Evolutionary conservation across 805 yeast genomes (phyloP), one percentile per base, ranked within the genome.

Genomic region (Maudiozyma serrabonitensis): DNA sequence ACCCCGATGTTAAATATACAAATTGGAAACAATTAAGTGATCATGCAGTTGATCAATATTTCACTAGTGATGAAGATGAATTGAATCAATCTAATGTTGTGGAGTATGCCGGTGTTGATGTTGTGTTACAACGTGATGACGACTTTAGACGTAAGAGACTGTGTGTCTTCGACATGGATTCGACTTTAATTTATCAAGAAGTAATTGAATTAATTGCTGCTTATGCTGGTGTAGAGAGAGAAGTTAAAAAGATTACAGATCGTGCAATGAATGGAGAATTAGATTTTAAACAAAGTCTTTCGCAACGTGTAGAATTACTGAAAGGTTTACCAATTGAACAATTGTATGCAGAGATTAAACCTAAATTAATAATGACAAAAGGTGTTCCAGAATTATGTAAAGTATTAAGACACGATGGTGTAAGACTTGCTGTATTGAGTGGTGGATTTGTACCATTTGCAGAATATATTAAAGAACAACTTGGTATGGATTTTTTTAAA

Each of bases 181-280:
- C 97, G 0, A 93, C 99, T 0, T 71, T 93, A 62, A 93, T 93
- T 55, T 82, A 85, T 64, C 98, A 93, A 68, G 99, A 93, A 69
- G 97, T 93, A 39, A 93, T 93, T 57, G 99, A 93, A 63, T 68
- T 93, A 62, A 91, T 93, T 56, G 99, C 99, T 2, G 88, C 88
- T 0, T 84, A 87, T 59, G 98, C 96, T n/a, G 75, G 78, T 56
- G 95, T 93, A 34, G 96, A 93, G 61, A 80, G 75, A 6, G 74
- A 87, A 64, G 99, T 93, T 6, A 85, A 91, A 5, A 84, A 75
- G 31, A 90, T 93, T 58, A 93, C 99, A 2, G 87, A 84, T 39
- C 75, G 87, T 25, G 98, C 99, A 19, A 93, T 93, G 99, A 90
- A 91, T 59, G 97, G 97, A 26, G 96, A 91, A 62, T 71, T 93